These are phyloP conservation scores for Quercus variabilis DNA, from an alignment of 306 rosid species.

Conservation along the genomic window DNA sequence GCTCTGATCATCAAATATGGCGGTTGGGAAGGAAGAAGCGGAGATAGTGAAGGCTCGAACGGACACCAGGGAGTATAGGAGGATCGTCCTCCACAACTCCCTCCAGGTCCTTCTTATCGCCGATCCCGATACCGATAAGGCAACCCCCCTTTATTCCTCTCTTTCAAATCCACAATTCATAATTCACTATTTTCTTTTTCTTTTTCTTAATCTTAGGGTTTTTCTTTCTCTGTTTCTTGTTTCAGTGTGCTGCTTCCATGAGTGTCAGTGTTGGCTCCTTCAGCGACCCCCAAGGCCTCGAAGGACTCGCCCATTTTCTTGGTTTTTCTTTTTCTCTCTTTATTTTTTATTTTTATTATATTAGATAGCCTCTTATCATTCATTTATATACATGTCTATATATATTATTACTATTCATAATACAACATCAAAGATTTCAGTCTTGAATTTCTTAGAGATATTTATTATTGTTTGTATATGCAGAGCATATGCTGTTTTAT, in stretches of 20 bases:
- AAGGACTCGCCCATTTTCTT: constrained; percentile 96
- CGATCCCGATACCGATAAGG: constrained; percentile 96
- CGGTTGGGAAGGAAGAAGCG: constrained; percentile 44
- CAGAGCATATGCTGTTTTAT: constrained; percentile 98
- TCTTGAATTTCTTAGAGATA: constrained; percentile 1
- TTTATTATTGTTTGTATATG: constrained; percentile 13
- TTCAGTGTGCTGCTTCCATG: constrained; percentile 97
- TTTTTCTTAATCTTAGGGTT: background rate
- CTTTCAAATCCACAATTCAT: background rate
- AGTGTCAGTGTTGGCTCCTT: constrained; percentile 79
- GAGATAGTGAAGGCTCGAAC: constrained; percentile 68
- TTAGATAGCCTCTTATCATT: background rate
- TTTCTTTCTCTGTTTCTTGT: background rate
- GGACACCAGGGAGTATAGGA: constrained; percentile 72
- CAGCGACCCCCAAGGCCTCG: constrained; percentile 82
- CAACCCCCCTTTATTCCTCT: background rate
- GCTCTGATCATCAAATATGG: constrained; percentile 18
- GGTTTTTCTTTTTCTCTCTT: constrained; percentile 33
- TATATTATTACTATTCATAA: too few species aligned
- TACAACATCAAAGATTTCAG: background rate
- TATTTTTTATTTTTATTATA: background rate
- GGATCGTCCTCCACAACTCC: constrained; percentile 67
- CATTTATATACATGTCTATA: background rate
- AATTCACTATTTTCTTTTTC: background rate
- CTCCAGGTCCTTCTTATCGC: constrained; percentile 76